A percentile compares a stretch with the other conserved stretches of the same genome.
Evolutionary conservation across 805 yeast species (phyloP).

Genomic region (Saccharomyces paradoxus): DNA sequence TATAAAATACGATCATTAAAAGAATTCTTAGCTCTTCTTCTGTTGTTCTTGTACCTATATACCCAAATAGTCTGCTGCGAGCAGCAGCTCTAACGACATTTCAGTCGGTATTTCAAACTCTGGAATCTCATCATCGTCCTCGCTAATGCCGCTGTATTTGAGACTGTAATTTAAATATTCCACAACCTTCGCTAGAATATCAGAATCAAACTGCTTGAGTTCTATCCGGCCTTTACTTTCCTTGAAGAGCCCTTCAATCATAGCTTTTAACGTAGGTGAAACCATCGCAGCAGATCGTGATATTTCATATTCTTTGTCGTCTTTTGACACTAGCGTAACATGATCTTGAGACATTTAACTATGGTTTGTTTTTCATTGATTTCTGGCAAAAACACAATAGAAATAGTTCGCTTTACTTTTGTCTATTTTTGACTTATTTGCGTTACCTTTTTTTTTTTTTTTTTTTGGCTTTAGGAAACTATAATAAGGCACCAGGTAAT

Average conservation of each 20-base stretch:
- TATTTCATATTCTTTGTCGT: conserved; percentile 54
- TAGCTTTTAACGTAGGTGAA: conserved; percentile 52
- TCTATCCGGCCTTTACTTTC: conserved; percentile 51
- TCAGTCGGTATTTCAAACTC: conserved; percentile 91
- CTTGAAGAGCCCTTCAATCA: conserved; percentile 49
- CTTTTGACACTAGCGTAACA: conserved; percentile 67
- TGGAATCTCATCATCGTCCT: conserved; percentile 43
- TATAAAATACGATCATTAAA: background rate
- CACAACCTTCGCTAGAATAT: conserved; percentile 66
- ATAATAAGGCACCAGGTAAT: background rate
- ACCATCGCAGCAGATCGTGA: conserved; percentile 69
- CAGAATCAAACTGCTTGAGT: conserved; percentile 58
- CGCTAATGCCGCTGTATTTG: conserved; percentile 51
- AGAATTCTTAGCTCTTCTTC: background rate
- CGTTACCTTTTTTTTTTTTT: background rate
- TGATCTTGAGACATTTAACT: conserved; percentile 4
- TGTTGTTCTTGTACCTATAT: conserved; percentile 19
- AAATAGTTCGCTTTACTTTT: no score
- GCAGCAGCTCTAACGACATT: conserved; percentile 80
- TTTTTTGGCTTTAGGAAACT: background rate
- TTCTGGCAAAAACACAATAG: no score
- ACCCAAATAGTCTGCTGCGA: conserved; percentile 74
- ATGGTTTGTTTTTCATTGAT: no score
- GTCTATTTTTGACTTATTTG: background rate
- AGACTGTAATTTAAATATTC: conserved; percentile 75